A percentile compares a stretch with the other conserved stretches of the same genome.
Conservation (phyloP, 176 grass and related monocot species). For the Triticum aestivum region DNA sequence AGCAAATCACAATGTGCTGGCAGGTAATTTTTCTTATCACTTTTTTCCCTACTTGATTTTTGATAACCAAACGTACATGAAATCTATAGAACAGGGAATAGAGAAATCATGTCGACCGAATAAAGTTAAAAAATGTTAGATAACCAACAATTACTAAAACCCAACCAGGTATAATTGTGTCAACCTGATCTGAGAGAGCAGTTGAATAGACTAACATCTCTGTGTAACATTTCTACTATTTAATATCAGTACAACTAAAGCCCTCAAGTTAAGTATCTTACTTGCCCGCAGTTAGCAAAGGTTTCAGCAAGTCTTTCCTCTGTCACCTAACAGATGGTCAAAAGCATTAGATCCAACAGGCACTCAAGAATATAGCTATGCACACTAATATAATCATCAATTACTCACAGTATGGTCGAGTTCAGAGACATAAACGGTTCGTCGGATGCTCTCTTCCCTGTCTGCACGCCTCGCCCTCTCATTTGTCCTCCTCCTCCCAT, state of each 20-base stretch:
- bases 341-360: constrained; percentile 33
- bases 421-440: constrained; percentile 93
- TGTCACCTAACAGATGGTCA: constrained; percentile 65
- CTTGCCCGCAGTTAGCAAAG: constrained; percentile 85
- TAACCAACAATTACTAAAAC: neutral
- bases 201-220: neutral
- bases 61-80: neutral
- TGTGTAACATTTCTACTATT: neutral
- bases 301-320: constrained; percentile 97
- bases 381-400: constrained; percentile 28
- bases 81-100: constrained; percentile 7
- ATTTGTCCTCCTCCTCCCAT: constrained; percentile 54
- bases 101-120: neutral
- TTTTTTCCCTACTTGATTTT: neutral
- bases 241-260: neutral
- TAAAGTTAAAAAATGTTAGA: neutral
- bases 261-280: constrained; percentile 45
- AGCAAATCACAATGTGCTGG: neutral
- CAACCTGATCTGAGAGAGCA: neutral
- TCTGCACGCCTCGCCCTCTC: constrained; percentile 63
- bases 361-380: neutral
- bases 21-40: neutral
- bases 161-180: neutral
- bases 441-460: constrained; percentile 73
- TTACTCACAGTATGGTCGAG: constrained; percentile 77